Evolutionary conservation across 1,139 yeast genomes (phyloP), one percentile per base, ranked within the genome.

Genomic region (Sugiyamaella paludigena): DNA sequence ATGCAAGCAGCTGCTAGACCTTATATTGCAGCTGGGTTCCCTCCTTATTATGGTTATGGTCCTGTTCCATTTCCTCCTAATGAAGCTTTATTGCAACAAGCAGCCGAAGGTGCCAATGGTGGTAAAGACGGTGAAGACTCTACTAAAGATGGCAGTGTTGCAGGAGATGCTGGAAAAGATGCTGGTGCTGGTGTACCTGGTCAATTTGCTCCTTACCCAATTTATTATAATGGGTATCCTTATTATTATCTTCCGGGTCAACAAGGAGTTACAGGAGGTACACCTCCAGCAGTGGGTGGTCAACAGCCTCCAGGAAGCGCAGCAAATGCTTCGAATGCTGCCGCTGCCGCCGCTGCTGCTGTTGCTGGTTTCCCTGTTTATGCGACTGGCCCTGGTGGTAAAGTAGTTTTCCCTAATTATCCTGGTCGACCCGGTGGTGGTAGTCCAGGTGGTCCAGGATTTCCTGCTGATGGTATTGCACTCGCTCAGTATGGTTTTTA

Each of bases 151-250:
- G 39, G 19, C 7, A 33, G 24, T n/a, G 36, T 19, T 4, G 13
- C 16, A 11, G 47, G 19, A 4, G 44, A 12, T 10, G 36, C 45
- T 15, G 44, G 40, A 10, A 31, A 31, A 33, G 44, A 35, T 6
- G 43, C 37, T 13, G 40, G 16, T 9, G 49, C 19, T 16, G 32
- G 32, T 11, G 24, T 19, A 12, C 47, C 46, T 16, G 43, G 40
- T 12, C 52, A 49, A 32, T 49, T 44, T 26, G n/a, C n/a, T 4
- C 46, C 51, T 7, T 45, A 34, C 12, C 38, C 36, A 40, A 43
- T 46, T 15, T 45, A 39, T 43, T 46, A 19, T 26, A 34, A 35
- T 41, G 50, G 50, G 30, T 47, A 48, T 48, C 48, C 51, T 13
- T 39, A 36, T 33, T 48, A 37, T 35, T 48, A 48, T 24, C 40